Base-by-base conservation (phyloP, 2,329 filamentous ascomycete genomes). In the Aquanectria penicillioides region DNA sequence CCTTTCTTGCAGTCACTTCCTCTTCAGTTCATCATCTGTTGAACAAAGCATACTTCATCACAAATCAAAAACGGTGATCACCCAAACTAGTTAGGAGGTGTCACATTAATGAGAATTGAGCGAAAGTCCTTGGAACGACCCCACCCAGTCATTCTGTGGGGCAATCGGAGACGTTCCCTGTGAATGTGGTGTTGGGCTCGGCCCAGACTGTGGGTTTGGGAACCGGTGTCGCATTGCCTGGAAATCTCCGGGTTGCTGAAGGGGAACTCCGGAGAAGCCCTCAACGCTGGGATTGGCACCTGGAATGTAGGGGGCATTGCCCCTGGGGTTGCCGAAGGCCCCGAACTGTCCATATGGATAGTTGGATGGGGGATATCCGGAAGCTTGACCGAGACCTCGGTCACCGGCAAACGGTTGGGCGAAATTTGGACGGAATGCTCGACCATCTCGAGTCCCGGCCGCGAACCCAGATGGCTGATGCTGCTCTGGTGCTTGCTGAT, bases 71-170 rank as follows among this genome's bases (percentile, higher is more conserved):
- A 49, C 48, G 40, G 34, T 33, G 31, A 47, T 53, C 15, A 31
- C 53, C 53, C 46, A 60, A 55, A 34, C 37, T 48, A 47, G 54
- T 34, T 57, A 50, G 31, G 25, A 28, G 43, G 25, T 25, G 31
- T 54, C 43, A 18, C 18, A 61, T 77, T 70, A 86, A 60, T 83
- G 83, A 64, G 86, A 85, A 70, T 90, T 90, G 62, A 93, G 82
- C 2, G 90, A 93, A 15, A 93, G 78, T 9, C 89, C 86, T 72
- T 93, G 89, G 72, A 92, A 92, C 6, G 82, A 76, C 50, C 79
- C 78, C 22, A 83, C 77, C 88, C 89, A 91, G 46, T 90, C 88
- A 43, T 81, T 78, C 68, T 82, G 81, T 25, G 74, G 73, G 47
- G 74, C 71, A 56, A 84, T 75, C 64, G 77, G 69, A 59, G 75